These are phyloP conservation scores for Fusarium siculi DNA, from an alignment of 2,329 filamentous ascomycete genomes.

Conservation along the genomic window DNA sequence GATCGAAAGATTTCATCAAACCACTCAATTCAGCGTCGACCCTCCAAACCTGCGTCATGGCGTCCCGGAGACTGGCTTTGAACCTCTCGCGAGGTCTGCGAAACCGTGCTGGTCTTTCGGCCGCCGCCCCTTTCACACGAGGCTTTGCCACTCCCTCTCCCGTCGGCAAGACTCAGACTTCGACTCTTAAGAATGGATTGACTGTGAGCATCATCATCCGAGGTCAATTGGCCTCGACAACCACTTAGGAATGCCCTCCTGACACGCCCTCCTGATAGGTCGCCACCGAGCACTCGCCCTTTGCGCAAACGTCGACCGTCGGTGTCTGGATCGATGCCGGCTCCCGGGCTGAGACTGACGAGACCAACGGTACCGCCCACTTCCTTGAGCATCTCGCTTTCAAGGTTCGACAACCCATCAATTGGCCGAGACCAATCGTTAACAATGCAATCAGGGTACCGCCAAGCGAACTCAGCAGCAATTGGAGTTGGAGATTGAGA, in stretches of 20 bases:
- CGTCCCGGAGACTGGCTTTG: slow-evolving; percentile 95
- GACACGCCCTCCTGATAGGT: slow-evolving; percentile 68
- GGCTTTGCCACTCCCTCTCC: slow-evolving; percentile 88
- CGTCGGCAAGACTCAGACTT: slow-evolving; percentile 90
- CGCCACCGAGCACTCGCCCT: slow-evolving; percentile 97
- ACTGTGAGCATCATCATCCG: slow-evolving; percentile 70
- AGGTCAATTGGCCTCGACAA: slow-evolving; percentile 53
- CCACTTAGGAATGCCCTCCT: slow-evolving; percentile 35
- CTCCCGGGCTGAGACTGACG: slow-evolving; percentile 96
- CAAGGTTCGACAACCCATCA: slow-evolving; percentile 74
- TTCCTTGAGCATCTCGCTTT: slow-evolving; percentile 99
- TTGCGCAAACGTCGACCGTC: slow-evolving; percentile 97
- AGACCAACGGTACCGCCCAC: slow-evolving; percentile 98
- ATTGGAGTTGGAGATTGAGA: slow-evolving; percentile 99
- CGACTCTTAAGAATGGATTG: slow-evolving; percentile 96
- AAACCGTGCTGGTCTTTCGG: slow-evolving; percentile 84
- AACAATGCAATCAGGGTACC: slow-evolving; percentile 74
- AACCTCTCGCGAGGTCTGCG: slow-evolving; percentile 92
- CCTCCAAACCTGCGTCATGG: slow-evolving; percentile 75
- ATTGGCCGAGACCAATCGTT: slow-evolving; percentile 32
- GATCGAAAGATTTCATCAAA: slow-evolving; percentile 64
- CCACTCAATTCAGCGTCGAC: slow-evolving; percentile 63
- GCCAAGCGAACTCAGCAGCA: slow-evolving; percentile 95
- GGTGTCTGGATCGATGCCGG: slow-evolving; percentile 99
- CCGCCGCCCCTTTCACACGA: slow-evolving; percentile 80